Conservation (phyloP, 768 basidiomycete genomes). For the Dictyophora rubrovolvata region DNA sequence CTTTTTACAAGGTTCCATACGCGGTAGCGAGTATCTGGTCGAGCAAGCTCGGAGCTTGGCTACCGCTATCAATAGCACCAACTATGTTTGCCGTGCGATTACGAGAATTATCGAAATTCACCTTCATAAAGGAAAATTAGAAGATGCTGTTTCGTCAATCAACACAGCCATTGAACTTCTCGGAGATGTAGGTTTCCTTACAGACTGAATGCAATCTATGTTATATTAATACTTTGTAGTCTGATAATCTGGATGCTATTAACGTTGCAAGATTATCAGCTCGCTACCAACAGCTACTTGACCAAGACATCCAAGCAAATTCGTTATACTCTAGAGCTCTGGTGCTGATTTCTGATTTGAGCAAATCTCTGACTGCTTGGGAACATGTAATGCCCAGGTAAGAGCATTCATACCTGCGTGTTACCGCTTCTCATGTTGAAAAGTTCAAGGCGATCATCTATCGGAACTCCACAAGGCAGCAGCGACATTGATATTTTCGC, state of each 20-base stretch:
- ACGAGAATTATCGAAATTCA: slow-evolving; percentile 61
- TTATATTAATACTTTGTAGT: slow-evolving; percentile 7
- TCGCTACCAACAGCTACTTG: slow-evolving; percentile 36
- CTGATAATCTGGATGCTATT: slow-evolving; percentile 44
- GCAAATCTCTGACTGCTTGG: slow-evolving; percentile 40
- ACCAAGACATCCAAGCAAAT: slow-evolving; percentile 36
- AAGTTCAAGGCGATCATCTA: neutral
- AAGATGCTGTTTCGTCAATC: slow-evolving; percentile 47
- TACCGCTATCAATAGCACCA: slow-evolving; percentile 52
- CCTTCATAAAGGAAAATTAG: slow-evolving; percentile 48
- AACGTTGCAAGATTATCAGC: slow-evolving; percentile 48
- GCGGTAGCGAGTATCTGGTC: slow-evolving; percentile 79
- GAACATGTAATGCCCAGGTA: slow-evolving; percentile 40
- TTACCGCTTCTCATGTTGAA: neutral
- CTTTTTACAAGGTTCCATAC: slow-evolving; percentile 63
- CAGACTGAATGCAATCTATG: slow-evolving; percentile 8
- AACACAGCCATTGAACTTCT: slow-evolving; percentile 37
- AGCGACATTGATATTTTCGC: slow-evolving; percentile 38
- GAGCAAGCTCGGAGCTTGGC: slow-evolving; percentile 71
- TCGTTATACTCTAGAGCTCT: slow-evolving; percentile 47
- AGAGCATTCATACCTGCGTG: slow-evolving; percentile 11
- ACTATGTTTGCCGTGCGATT: slow-evolving; percentile 54
- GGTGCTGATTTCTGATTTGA: slow-evolving; percentile 51
- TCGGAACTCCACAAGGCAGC: neutral
- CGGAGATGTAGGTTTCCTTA: slow-evolving; percentile 24